Evolutionary conservation across 768 basidiomycete species (phyloP).

Genomic region (Candolleomyces efflorescens): DNA sequence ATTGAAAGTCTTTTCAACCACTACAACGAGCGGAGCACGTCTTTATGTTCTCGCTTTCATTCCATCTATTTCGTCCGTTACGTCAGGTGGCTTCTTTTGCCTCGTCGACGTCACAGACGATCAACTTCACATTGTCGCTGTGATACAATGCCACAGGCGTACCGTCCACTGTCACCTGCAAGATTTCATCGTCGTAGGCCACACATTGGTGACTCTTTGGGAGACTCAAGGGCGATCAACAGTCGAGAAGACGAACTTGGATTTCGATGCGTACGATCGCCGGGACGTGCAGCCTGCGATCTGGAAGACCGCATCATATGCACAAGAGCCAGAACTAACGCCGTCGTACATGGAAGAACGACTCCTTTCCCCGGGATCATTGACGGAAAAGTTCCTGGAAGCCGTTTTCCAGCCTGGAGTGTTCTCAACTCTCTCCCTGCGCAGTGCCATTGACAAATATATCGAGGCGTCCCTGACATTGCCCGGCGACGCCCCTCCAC

Average conservation of each 20-base stretch:
- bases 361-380: constrained; percentile 63
- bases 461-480: constrained; percentile 64
- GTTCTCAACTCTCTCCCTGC: constrained; percentile 80
- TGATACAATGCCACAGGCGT: constrained; percentile 53
- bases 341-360: constrained; percentile 87
- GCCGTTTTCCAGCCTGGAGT: constrained; percentile 84
- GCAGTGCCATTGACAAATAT: constrained; percentile 81
- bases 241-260: constrained; percentile 53
- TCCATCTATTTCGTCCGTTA: constrained; percentile 57
- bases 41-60: constrained; percentile 68
- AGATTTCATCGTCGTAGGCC: constrained; percentile 55
- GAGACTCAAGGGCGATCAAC: constrained; percentile 74
- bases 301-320: constrained; percentile 59
- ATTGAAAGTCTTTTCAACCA: constrained; percentile 58
- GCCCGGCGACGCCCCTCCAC: constrained; percentile 51
- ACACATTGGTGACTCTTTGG: constrained; percentile 69
- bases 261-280: constrained; percentile 30
- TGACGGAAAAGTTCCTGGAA: constrained; percentile 76
- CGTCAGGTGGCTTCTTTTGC: constrained; percentile 79
- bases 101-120: constrained; percentile 55
- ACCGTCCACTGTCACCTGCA: constrained; percentile 71
- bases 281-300: constrained; percentile 23
- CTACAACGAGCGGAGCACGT: constrained; percentile 25
- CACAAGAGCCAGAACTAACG: constrained; percentile 72
- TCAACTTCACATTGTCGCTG: constrained; percentile 52